Percentiles rank a stretch among this genome's conserved stretches.
These are phyloP conservation scores for Pseudogymnoascus verrucosus DNA, from an alignment of 2,329 filamentous ascomycete species.

Conservation along the genomic window DNA sequence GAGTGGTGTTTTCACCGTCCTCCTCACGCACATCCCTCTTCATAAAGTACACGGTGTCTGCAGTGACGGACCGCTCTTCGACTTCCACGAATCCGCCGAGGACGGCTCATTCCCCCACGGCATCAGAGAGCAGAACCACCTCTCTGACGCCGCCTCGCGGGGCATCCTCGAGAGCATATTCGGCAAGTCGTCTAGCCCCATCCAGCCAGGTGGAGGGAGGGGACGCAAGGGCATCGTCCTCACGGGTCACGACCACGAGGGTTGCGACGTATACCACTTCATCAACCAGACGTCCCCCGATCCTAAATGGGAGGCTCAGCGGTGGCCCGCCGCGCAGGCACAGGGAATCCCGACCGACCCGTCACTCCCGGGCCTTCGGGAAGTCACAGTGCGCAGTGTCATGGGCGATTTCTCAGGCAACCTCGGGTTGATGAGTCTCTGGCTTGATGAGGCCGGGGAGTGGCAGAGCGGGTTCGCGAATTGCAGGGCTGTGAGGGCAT, in stretches of 20 bases:
- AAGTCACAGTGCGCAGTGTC: constrained; percentile 94
- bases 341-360: constrained; percentile 34
- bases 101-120: constrained; percentile 57
- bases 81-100: constrained; percentile 49
- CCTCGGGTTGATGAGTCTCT: constrained; percentile 73
- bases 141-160: constrained; percentile 63
- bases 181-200: constrained; percentile 58
- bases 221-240: constrained; percentile 73
- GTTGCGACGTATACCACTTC: constrained; percentile 84
- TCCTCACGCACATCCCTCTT: constrained; percentile 87
- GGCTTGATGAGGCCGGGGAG: constrained; percentile 36
- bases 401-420: constrained; percentile 97
- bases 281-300: constrained; percentile 50
- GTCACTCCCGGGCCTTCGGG: constrained; percentile 59
- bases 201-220: constrained; percentile 50
- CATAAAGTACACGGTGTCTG: constrained; percentile 78
- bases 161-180: constrained; percentile 80
- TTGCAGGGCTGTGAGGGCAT: constrained; percentile 76
- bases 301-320: constrained; percentile 21
- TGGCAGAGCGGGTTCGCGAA: constrained; percentile 78
- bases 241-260: constrained; percentile 91
- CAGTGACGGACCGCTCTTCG: constrained; percentile 75
- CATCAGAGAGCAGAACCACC: constrained; percentile 84
- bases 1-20: constrained; percentile 64
- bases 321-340: constrained; percentile 39